phyloP scores from a whole-genome alignment of 2,329 filamentous ascomycete species.

The Plenodomus lindquistii region DNA sequence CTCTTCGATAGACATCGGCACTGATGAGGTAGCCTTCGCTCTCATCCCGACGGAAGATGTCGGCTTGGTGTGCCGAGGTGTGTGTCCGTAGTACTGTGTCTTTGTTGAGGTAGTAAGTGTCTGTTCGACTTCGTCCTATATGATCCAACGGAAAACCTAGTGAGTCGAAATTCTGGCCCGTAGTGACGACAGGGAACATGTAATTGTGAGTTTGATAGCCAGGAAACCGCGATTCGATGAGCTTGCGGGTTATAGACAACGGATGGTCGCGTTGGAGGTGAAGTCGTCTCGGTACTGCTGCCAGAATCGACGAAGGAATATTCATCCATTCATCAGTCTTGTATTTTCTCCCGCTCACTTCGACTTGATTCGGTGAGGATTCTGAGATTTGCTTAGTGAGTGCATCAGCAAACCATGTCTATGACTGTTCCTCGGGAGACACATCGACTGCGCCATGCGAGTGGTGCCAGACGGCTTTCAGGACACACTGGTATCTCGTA shows the following conservation, averaged over 20 bases:
- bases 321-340: constrained; percentile 83
- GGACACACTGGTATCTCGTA: too few species aligned
- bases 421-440: neutral
- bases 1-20: constrained; percentile 92
- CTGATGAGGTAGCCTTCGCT: constrained; percentile 85
- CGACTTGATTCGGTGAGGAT: constrained; percentile 45
- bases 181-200: constrained; percentile 81
- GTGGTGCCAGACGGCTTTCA: too few species aligned
- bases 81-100: constrained; percentile 86
- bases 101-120: constrained; percentile 94
- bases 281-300: constrained; percentile 74
- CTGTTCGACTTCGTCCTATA: constrained; percentile 80
- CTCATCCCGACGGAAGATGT: constrained; percentile 73
- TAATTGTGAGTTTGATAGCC: constrained; percentile 76
- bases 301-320: constrained; percentile 72
- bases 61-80: constrained; percentile 89
- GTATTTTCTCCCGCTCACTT: constrained; percentile 67
- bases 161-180: constrained; percentile 93
- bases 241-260: constrained; percentile 82
- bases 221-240: constrained; percentile 90
- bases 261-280: constrained; percentile 92
- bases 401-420: neutral
- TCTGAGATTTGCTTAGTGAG: constrained; percentile 20
- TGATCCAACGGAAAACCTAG: constrained; percentile 88
- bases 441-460: neutral